These are phyloP conservation scores for Wickerhamomyces queroliae DNA, from an alignment of 805 yeast genomes.

Conservation along the genomic window DNA sequence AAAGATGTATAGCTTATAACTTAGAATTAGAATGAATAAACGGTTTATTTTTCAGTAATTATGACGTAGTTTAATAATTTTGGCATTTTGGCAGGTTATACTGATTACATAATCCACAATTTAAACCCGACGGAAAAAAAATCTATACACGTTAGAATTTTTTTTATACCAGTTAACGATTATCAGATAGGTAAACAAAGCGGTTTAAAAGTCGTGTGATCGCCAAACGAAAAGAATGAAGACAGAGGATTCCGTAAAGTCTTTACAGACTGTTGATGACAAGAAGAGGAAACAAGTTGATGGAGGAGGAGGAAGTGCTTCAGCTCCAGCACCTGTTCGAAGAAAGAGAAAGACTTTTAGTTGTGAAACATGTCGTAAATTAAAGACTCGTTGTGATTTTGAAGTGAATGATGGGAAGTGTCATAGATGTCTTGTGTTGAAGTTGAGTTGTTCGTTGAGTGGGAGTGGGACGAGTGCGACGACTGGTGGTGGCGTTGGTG, in stretches of 20 bases:
- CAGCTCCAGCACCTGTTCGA: constrained; percentile 17
- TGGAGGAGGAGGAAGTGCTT: constrained; percentile 10
- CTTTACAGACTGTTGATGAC: not conserved
- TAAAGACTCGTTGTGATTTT: constrained; percentile 54
- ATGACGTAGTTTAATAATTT: too few relatives aligned
- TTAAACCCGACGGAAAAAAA: too few relatives aligned
- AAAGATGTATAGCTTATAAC: too few relatives aligned
- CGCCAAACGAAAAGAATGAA: too few relatives aligned
- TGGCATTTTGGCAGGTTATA: too few relatives aligned
- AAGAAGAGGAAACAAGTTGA: not conserved
- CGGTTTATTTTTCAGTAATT: too few relatives aligned
- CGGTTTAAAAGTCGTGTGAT: too few relatives aligned
- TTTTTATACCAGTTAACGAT: too few relatives aligned
- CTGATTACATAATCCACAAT: too few relatives aligned
- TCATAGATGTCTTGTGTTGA: constrained; percentile 43
- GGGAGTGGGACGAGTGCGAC: constrained; percentile 16
- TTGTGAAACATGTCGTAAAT: constrained; percentile 47
- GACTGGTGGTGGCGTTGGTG: constrained; percentile 17
- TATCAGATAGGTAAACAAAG: too few relatives aligned
- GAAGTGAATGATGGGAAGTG: constrained; percentile 39
- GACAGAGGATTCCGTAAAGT: too few relatives aligned
- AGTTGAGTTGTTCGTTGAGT: constrained; percentile 43
- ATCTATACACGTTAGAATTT: not conserved
- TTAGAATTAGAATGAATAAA: too few relatives aligned
- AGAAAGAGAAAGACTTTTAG: constrained; percentile 35